Evolutionary conservation across 208 protist genomes (phyloP), one percentile per base, ranked within the genome.

Genomic region (Phytomonas sp.): DNA sequence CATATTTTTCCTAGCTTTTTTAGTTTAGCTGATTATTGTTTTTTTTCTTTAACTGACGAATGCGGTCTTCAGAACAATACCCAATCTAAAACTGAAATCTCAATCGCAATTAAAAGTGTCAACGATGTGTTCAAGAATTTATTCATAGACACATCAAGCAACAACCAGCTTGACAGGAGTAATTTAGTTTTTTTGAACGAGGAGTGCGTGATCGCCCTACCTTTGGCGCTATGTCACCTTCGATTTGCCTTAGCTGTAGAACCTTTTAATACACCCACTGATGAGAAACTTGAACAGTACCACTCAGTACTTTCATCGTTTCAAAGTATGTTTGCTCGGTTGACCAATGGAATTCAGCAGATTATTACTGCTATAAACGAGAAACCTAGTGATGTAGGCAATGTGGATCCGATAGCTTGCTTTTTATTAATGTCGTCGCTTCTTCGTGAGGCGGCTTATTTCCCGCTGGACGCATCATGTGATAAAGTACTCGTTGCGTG

Each of bases 401-500:
- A 33, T 7, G 16, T 29, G 8, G 32, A 64, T 32, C 60, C 31
- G 32, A 32, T 37, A 64, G 31, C 60, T 6, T 64, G 29, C 14
- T 64, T 37, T 32, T 30, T 37, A n/a, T 37, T 37, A 64, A 16
- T 64, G 26, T 32, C 60, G 29, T 32, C 60, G 12, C 29, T 64
- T 37, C 29, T 37, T 64, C 60, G 60, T 64, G 60, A 32, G 26
- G 31, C 32, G 31, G 60, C 32, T 16, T 37, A 64, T 26, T 37
- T 37, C 7, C 31, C 60, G 32, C 70, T 68, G 23, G 72, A 75
- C 31, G 52, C 59, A 69, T 19, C 66, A 0, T 60, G 74, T 11
- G 83, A 88, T 37, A 69, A 77, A 36, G 72, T 82, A 34, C 75
- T 87, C 66, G 40, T 87, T 37, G 81, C 78, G 16, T 89, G 79